Base-by-base conservation (phyloP, 1,139 yeast genomes). In the Debaryomyces psychrophilus region DNA sequence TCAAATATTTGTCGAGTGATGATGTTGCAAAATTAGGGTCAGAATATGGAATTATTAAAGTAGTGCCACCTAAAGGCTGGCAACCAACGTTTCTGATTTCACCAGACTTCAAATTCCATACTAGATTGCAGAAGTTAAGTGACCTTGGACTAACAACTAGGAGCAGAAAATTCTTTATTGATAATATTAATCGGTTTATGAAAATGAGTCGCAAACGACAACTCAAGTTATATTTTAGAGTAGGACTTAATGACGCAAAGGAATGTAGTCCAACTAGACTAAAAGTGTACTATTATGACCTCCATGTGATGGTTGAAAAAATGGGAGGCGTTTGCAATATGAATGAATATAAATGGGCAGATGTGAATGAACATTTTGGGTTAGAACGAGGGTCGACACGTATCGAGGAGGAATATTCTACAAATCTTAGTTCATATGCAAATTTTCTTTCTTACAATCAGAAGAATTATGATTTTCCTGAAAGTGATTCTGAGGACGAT, bases 81-180 rank as follows among this genome's bases (percentile, higher is more conserved):
- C 65, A 67, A 45, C 85, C 87, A 1, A 54, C 73, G 0, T 75
- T 85, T 51, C 73, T 80, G 50, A 67, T 86, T 14, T 75, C 86
- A 41, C 67, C 71, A 34, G 59, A 67, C 7, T 85, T 87, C 61
- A 73, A 65, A 45, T 86, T 87, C 57, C 84, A 81, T 52, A 85
- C 90, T 5, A 65, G 93, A 46, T 62, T 83, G 20, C 93, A 87
- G 59, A 77, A 73, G 43, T 58, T 87, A 46, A 78, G 81, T 56
- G 89, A 85, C 59, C 68, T 87, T 57, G 85, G 86, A 18, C 62
- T 87, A 14, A 64, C 77, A 8, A 82, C 84, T 43, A 69, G 95
- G 51, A 80, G 86, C 31, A 67, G 92, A 44, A 69, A 76, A 49
- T 82, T 82, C 56, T 86, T 86, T 63, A 69, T 69, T 40, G 81